Evolutionary conservation across 2,329 filamentous ascomycete species (phyloP), one percentile per base, ranked within the genome.

Genomic region (Pseudogymnoascus sp.): DNA sequence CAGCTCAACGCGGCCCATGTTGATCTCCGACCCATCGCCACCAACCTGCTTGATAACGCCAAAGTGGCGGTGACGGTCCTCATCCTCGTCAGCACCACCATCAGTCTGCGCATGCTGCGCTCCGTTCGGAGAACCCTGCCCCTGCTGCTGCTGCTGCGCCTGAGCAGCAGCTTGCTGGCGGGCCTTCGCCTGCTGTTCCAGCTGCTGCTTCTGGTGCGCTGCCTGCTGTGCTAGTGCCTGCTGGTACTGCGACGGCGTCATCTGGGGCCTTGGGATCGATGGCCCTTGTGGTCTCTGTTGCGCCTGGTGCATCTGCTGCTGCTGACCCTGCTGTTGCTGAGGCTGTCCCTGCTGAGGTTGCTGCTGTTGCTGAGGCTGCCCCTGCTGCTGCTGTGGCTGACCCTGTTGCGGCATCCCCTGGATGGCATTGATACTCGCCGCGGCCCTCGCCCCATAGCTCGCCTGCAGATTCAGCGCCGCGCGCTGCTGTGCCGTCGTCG

Each of bases 21-120:
- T 83, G 31, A 76, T 77, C 59, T 80, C 77, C 67, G 83, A 79
- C 6, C 83, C 85, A 38, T 80, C 75, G 3, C 80, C 78, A 64
- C 80, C 79, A 47, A 82, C 79, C 66, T 82, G 80, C 70, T 87
- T 79, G 47, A 91, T 76, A 42, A 90, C 78, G 8, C 82, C 84
- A 33, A 77, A 74, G 7, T 61, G 59, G 15, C 23, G 15, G 26
- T 61, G 59, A 4, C 59, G 33, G 75, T 79, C 81, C 63, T 67
- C 66, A 40, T 84, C 79, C 4, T 83, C 83, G 3, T 82, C 81
- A 64, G 81, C 81, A 33, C 89, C 78, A 61, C 93, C 93, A 72
- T 97, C 93, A 13, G 88, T 88, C 74, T 97, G 90, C 23, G 86
- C 76, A 59, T 79, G 78, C 60, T 76, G 74, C 61, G 81, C 69